These are phyloP conservation scores for Ambrosiella xylebori DNA, from an alignment of 2,329 filamentous ascomycete genomes.

Conservation along the genomic window DNA sequence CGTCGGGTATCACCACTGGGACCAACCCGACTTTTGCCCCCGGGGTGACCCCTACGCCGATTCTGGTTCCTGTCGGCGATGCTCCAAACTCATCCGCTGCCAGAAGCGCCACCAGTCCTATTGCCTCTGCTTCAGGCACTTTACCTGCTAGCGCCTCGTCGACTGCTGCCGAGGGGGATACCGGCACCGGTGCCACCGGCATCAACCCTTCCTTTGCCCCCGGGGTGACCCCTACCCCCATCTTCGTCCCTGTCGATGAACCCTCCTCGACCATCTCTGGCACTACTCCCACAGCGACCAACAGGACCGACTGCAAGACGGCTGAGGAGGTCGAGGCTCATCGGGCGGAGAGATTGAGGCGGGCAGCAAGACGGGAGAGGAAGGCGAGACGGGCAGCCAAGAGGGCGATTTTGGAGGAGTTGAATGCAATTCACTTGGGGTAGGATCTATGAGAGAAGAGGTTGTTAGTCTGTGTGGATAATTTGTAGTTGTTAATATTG, in stretches of 20 bases:
- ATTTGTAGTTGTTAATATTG: background rate
- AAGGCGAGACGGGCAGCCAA: conserved; percentile 3
- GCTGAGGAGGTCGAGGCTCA: background rate
- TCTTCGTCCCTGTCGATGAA: background rate
- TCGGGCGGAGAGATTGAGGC: background rate
- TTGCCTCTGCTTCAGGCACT: conserved; percentile 1
- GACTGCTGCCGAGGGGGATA: background rate
- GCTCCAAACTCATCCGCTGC: background rate
- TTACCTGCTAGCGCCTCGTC: background rate
- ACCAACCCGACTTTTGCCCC: background rate
- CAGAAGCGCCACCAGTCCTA: background rate
- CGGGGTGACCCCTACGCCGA: conserved; percentile 4
- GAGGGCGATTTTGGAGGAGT: background rate
- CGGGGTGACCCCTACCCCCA: conserved; percentile 4
- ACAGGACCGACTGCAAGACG: background rate
- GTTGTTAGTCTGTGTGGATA: background rate
- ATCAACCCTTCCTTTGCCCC: conserved; percentile 4
- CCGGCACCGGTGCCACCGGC: conserved; percentile 2
- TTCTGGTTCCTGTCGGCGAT: background rate
- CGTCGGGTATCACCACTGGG: background rate
- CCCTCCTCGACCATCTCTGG: background rate
- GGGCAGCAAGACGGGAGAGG: conserved; percentile 1
- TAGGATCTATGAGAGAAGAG: background rate
- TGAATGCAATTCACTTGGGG: background rate
- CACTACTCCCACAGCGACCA: background rate